Percentiles rank a stretch among this genome's conserved stretches.
Conservation (phyloP, 73 alveolate genomes). For the Halteria grandinella region DNA sequence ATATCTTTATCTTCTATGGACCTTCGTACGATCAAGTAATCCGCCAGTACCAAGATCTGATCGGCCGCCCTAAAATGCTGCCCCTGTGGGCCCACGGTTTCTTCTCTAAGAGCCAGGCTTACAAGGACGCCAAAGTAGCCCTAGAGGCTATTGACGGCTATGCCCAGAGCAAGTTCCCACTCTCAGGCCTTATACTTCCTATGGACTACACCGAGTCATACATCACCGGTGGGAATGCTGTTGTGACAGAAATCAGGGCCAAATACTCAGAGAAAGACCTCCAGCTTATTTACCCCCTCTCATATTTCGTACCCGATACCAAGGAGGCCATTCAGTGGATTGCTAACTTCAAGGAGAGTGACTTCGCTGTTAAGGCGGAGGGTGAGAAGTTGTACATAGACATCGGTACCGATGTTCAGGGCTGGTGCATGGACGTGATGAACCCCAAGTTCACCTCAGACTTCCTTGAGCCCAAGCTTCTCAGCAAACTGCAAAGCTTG, state of each 20-base stretch:
- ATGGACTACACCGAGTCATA: neutral
- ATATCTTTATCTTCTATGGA: constrained; percentile 56
- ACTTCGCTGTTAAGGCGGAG: too few species aligned
- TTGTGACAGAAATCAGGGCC: neutral
- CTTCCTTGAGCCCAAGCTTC: too few species aligned
- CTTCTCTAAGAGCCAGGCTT: neutral
- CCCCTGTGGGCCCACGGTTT: constrained; percentile 84
- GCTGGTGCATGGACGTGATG: too few species aligned
- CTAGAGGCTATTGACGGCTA: neutral
- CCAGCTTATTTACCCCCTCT: neutral
- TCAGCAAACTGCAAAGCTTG: too few species aligned
- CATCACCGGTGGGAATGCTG: neutral
- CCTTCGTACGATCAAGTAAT: constrained; percentile 55
- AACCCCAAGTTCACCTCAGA: too few species aligned
- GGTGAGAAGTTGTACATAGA: too few species aligned
- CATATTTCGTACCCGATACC: constrained; percentile 9
- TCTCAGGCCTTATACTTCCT: constrained; percentile 7
- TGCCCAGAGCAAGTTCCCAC: neutral
- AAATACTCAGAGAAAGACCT: neutral
- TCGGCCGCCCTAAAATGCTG: constrained; percentile 67
- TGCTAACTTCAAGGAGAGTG: neutral
- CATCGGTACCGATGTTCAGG: too few species aligned
- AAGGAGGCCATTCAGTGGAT: neutral
- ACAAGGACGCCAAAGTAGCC: neutral
- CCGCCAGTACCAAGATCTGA: constrained; percentile 58